phyloP scores from a whole-genome alignment of 495 filamentous ascomycete species.

The Tuber magnatum region DNA sequence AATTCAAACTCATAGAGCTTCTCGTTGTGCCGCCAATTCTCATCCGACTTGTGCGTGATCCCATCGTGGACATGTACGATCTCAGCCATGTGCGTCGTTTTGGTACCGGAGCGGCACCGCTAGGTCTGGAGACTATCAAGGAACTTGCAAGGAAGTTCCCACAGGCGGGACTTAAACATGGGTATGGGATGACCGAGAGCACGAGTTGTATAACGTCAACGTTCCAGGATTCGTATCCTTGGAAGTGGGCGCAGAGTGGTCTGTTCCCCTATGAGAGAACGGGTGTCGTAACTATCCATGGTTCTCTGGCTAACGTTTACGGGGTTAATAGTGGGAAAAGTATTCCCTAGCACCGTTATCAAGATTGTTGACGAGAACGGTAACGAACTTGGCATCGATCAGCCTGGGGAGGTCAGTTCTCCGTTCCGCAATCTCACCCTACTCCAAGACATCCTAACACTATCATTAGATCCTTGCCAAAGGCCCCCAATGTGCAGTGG shows the following conservation, averaged over 20 bases:
- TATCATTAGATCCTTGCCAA: slow-evolving; percentile 42
- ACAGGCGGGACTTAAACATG: slow-evolving; percentile 53
- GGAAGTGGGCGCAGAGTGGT: neutral
- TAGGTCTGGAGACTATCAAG: slow-evolving; percentile 45
- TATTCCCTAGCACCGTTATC: slow-evolving; percentile 54
- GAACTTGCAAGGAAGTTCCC: slow-evolving; percentile 52
- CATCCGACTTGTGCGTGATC: slow-evolving; percentile 59
- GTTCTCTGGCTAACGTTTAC: neutral
- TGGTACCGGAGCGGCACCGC: slow-evolving; percentile 57
- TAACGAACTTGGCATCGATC: slow-evolving; percentile 45
- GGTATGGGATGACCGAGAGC: slow-evolving; percentile 65
- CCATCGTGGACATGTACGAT: slow-evolving; percentile 56
- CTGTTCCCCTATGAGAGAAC: slow-evolving; percentile 21
- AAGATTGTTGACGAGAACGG: slow-evolving; percentile 54
- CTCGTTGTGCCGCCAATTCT: slow-evolving; percentile 64
- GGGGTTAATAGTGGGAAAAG: slow-evolving; percentile 54
- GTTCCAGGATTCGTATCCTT: slow-evolving; percentile 40
- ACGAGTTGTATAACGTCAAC: slow-evolving; percentile 58
- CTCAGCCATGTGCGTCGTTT: slow-evolving; percentile 50
- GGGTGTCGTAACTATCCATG: neutral
- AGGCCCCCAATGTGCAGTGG: slow-evolving; percentile 55
- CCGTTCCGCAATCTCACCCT: neutral
- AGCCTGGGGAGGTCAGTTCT: slow-evolving; percentile 49
- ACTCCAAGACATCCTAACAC: neutral
- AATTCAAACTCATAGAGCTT: slow-evolving; percentile 53